These are phyloP conservation scores for Camelina sativa DNA, from an alignment of 345 rosid species.

Conservation along the genomic window DNA sequence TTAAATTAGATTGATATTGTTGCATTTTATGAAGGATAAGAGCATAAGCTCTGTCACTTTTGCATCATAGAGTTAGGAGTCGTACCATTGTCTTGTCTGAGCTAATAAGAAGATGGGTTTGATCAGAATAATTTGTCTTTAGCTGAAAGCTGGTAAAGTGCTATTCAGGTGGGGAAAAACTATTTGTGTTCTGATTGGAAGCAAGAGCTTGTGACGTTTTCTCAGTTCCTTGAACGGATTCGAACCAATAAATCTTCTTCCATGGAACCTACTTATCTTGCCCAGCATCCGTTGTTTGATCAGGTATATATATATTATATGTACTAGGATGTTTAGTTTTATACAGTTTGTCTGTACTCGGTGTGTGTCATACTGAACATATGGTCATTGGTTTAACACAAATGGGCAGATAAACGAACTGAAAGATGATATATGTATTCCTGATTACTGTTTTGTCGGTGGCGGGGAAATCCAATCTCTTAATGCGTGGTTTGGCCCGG, in stretches of 20 bases:
- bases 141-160: conserved; percentile 68
- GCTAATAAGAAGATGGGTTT: conserved; percentile 2
- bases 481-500: conserved; percentile 99
- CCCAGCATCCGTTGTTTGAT: conserved; percentile 95
- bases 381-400: conserved; percentile 25
- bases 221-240: conserved; percentile 85
- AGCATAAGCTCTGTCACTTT: background rate
- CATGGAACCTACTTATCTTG: conserved; percentile 75
- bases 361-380: conserved; percentile 28
- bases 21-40: background rate
- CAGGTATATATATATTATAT: conserved; percentile 53
- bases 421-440: conserved; percentile 77
- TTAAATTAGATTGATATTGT: background rate
- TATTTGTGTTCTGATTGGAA: conserved; percentile 93
- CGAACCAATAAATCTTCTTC: conserved; percentile 55
- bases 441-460: conserved; percentile 92
- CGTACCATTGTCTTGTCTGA: background rate
- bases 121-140: conserved; percentile 23
- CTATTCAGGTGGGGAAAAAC: conserved; percentile 90
- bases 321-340: background rate
- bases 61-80: background rate
- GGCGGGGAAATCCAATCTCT: conserved; percentile 90
- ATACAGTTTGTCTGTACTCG: background rate
- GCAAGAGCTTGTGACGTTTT: conserved; percentile 94
- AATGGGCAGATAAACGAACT: conserved; percentile 79